Base-by-base conservation (phyloP, 352 stramenopile genomes). In the Elongisporangium undulatum region DNA sequence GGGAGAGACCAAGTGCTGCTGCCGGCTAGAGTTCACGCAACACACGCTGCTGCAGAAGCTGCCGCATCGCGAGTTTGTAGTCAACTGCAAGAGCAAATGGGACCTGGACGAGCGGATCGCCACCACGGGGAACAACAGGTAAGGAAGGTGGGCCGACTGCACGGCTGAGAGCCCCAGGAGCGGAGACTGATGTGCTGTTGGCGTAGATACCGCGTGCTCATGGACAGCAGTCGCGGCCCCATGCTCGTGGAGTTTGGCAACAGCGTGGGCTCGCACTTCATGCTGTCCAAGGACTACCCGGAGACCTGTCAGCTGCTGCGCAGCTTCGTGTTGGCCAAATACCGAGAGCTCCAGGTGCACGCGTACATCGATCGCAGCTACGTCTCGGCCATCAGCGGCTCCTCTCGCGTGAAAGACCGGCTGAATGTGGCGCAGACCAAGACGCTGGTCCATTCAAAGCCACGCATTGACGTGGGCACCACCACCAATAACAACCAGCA, bases 211-310 rank as follows among this genome's bases (percentile, higher is more conserved):
- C 67, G 64, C n/a, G 83, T 94, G n/a, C 70, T 93, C 9, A 63
- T 91, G 17, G 85, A 94, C 62, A 93, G 82, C 53, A 77, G 55
- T 58, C 77, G 83, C 0, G 85, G 85, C 0, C 85, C 85, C 0
- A 82, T 93, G 76, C 51, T 94, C n/a, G 57, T 92, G 6, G 85
- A 92, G 59, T 94, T 92, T 68, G 80, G 85, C 64, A 92, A 94
- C 61, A 82, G 79, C 55, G 57, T 92, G 0, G 84, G 85, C 9
- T 62, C 70, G 0, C 85, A 94, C 70, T 94, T 94, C 51, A 53
- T 65, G 49, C 59, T 93, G 19, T 55, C 56, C 8, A 63, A 53
- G 5, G 80, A 88, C 53, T 90, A 94, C 51, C 72, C 77, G 0
- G 78, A 82, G 61, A 80, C 69, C 8, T 49, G 69, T 3, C 61